A percentile compares a stretch with the other conserved stretches of the same genome.
phyloP scores from a whole-genome alignment of 2,329 filamentous ascomycete genomes.

The Diatrype stigma region DNA sequence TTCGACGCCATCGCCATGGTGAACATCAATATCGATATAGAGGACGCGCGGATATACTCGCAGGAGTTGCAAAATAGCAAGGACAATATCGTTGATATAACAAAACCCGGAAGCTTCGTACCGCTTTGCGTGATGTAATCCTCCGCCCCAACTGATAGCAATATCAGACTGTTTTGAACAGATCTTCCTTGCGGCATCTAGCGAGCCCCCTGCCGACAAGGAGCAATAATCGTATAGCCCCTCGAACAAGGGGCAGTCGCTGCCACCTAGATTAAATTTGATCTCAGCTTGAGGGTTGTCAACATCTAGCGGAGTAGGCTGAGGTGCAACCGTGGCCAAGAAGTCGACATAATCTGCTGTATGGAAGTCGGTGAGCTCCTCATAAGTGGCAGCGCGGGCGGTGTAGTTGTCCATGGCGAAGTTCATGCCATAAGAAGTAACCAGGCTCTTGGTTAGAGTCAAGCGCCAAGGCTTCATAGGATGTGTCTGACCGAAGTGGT shows the following conservation, averaged over 20 bases:
- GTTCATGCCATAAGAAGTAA: constrained; percentile 92
- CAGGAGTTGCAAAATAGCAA: constrained; percentile 85
- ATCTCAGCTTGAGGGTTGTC: constrained; percentile 60
- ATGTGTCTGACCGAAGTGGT: constrained; percentile 95
- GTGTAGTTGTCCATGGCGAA: constrained; percentile 95
- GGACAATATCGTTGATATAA: constrained; percentile 98
- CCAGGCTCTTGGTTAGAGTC: constrained; percentile 89
- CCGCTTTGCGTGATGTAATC: constrained; percentile 94
- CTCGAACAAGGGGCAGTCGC: constrained; percentile 95
- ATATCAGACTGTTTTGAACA: constrained; percentile 86
- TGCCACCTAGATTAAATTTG: constrained; percentile 81
- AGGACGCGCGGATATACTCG: constrained; percentile 79
- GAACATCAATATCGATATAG: constrained; percentile 92
- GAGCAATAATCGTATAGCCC: constrained; percentile 94
- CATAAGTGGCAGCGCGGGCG: constrained; percentile 75
- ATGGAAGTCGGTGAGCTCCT: constrained; percentile 86
- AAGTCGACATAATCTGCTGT: constrained; percentile 88
- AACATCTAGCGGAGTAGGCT: constrained; percentile 59
- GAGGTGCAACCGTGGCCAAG: constrained; percentile 66
- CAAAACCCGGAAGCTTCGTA: constrained; percentile 93
- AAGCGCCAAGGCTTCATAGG: constrained; percentile 99
- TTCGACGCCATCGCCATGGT: constrained; percentile 87
- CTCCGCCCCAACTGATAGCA: constrained; percentile 95
- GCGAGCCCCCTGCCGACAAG: constrained; percentile 83
- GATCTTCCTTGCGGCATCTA: constrained; percentile 88